phyloP scores from a whole-genome alignment of 805 yeast genomes.

The Myxozyma mucilagina region DNA sequence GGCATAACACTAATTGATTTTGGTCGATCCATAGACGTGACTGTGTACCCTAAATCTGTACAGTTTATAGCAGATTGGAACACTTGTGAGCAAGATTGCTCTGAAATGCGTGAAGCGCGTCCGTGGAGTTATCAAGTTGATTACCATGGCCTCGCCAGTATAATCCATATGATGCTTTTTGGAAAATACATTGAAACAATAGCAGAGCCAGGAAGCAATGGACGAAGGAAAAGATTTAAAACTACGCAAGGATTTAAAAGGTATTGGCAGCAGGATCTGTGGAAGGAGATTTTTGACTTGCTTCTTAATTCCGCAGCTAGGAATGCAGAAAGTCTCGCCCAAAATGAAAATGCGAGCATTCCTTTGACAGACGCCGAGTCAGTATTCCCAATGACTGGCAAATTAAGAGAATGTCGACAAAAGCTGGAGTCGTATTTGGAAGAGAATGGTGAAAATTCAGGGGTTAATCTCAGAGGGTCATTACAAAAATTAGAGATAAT shows the following conservation, averaged over 20 bases:
- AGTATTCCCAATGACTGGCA: conserved; percentile 47
- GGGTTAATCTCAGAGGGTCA: conserved; percentile 31
- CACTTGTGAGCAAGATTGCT: conserved; percentile 68
- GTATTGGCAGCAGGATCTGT: conserved; percentile 72
- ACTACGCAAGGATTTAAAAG: conserved; percentile 56
- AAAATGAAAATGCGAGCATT: conserved; percentile 8
- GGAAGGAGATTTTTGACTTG: conserved; percentile 65
- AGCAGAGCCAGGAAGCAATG: conserved; percentile 31
- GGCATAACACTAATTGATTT: conserved; percentile 74
- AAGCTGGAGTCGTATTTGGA: conserved; percentile 49
- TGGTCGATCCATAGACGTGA: conserved; percentile 75
- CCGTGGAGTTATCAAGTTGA: conserved; percentile 83
- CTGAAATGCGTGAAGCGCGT: conserved; percentile 58
- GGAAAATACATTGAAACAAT: conserved; percentile 60
- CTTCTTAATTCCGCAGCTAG: conserved; percentile 58
- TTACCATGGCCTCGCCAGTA: conserved; percentile 77
- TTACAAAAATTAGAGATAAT: conserved; percentile 29
- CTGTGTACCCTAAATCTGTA: conserved; percentile 49
- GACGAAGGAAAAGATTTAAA: conserved; percentile 36
- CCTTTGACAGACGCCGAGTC: conserved; percentile 21
- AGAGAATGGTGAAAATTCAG: conserved; percentile 32
- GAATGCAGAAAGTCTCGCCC: conserved; percentile 5
- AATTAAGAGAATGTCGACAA: conserved; percentile 42
- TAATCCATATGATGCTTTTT: conserved; percentile 70
- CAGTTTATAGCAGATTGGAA: conserved; percentile 62